These are phyloP conservation scores for Malus hybrid DNA, from an alignment of 331 rosid genomes.

Conservation along the genomic window DNA sequence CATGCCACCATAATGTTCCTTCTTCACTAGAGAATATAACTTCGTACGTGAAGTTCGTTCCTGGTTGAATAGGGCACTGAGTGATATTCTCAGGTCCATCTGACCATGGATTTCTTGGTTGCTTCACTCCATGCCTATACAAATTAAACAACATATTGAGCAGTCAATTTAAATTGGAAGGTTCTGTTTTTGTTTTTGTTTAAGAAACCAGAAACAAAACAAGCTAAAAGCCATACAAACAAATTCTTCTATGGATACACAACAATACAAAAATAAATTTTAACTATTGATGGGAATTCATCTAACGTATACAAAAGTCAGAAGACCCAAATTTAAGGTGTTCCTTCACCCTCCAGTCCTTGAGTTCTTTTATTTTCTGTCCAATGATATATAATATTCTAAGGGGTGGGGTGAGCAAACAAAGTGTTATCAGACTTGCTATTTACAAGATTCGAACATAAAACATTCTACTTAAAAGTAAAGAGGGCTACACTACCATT, in stretches of 20 bases:
- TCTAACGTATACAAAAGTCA: no score
- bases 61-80: conserved; percentile 42
- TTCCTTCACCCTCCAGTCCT: not conserved
- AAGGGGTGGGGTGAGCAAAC: not conserved
- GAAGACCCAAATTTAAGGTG: no score
- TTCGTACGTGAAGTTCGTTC: conserved; percentile 30
- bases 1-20: conserved; percentile 55
- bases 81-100: conserved; percentile 49
- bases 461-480: no score
- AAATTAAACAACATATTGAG: not conserved
- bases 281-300: no score
- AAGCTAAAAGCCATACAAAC: not conserved
- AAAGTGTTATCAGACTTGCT: no score
- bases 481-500: no score
- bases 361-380: not conserved
- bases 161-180: not conserved
- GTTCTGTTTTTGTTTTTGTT: not conserved
- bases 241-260: no score
- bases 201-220: not conserved
- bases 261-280: no score
- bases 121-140: conserved; percentile 36
- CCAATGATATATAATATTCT: not conserved
- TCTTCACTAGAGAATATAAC: conserved; percentile 32
- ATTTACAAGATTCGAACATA: no score
- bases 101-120: conserved; percentile 48